These are phyloP conservation scores for Kuraishia capsulata DNA, from an alignment of 805 yeast genomes.

Conservation along the genomic window DNA sequence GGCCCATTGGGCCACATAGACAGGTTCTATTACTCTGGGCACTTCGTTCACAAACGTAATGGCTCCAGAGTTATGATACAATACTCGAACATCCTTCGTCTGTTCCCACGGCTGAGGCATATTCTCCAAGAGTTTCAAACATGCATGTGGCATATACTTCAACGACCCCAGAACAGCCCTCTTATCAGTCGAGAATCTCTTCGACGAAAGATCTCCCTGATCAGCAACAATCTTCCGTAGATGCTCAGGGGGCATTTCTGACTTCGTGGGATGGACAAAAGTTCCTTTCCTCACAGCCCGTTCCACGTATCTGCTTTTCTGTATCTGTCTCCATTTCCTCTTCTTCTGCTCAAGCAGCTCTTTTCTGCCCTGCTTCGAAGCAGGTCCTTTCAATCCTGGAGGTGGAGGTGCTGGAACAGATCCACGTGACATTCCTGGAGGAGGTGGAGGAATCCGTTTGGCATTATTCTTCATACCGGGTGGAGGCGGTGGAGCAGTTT, in stretches of 20 bases:
- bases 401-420: conserved; percentile 21
- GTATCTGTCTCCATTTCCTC: conserved; percentile 53
- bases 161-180: conserved; percentile 83
- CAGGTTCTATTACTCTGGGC: conserved; percentile 88
- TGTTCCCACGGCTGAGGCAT: conserved; percentile 99
- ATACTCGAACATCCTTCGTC: conserved; percentile 72
- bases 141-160: conserved; percentile 94
- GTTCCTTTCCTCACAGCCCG: conserved; percentile 27
- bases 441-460: conserved; percentile 3
- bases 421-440: conserved; percentile 1
- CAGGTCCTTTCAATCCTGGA: conserved; percentile 19
- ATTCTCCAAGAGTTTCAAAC: conserved; percentile 78
- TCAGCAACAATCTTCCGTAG: conserved; percentile 73
- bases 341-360: conserved; percentile 30
- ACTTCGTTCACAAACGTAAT: conserved; percentile 89
- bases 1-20: conserved; percentile 93
- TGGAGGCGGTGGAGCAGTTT: conserved; percentile 8
- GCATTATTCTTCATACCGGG: background rate
- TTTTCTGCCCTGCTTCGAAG: conserved; percentile 10
- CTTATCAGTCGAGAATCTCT: conserved; percentile 74
- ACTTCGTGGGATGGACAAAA: conserved; percentile 49
- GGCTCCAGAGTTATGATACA: conserved; percentile 90
- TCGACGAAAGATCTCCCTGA: conserved; percentile 79
- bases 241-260: conserved; percentile 92
- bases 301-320: conserved; percentile 45